Conservation (phyloP, 768 basidiomycete genomes). For the Naematelia encephala region DNA sequence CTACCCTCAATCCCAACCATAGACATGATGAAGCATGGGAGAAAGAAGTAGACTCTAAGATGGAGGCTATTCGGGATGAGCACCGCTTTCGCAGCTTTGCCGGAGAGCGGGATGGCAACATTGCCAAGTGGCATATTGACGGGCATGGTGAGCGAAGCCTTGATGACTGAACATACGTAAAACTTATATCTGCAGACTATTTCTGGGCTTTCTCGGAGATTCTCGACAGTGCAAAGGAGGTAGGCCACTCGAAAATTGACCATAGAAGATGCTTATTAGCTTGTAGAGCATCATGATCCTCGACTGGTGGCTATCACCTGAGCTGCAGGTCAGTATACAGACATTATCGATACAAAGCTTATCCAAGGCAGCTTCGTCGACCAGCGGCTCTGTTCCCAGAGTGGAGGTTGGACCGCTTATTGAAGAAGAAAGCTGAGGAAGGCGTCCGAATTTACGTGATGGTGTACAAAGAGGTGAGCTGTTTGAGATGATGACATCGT, state of each 20-base stretch:
- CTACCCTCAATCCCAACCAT: slow-evolving; percentile 47
- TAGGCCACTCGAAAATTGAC: slow-evolving; percentile 1
- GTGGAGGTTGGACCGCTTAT: slow-evolving; percentile 80
- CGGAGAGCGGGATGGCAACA: slow-evolving; percentile 61
- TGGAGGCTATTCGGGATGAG: slow-evolving; percentile 67
- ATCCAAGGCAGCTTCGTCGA: slow-evolving; percentile 64
- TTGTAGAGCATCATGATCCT: slow-evolving; percentile 71
- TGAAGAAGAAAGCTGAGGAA: slow-evolving; percentile 82
- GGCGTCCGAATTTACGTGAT: slow-evolving; percentile 89
- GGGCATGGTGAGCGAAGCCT: slow-evolving; percentile 59
- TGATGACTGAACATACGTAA: not conserved
- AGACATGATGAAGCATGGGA: slow-evolving; percentile 65
- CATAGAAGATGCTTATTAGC: not conserved
- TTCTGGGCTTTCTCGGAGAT: slow-evolving; percentile 92
- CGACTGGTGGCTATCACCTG: slow-evolving; percentile 81
- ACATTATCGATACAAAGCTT: not conserved
- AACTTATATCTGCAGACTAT: slow-evolving; percentile 60
- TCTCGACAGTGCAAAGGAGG: slow-evolving; percentile 61
- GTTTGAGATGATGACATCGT: not conserved
- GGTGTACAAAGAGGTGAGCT: slow-evolving; percentile 82
- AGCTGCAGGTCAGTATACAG: slow-evolving; percentile 58
- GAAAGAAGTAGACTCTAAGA: slow-evolving; percentile 55
- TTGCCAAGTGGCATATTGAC: slow-evolving; percentile 88
- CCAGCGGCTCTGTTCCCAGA: slow-evolving; percentile 80
- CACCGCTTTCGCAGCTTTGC: slow-evolving; percentile 91